Conservation (phyloP, 495 filamentous ascomycete species). For the Extremus antarcticus region DNA sequence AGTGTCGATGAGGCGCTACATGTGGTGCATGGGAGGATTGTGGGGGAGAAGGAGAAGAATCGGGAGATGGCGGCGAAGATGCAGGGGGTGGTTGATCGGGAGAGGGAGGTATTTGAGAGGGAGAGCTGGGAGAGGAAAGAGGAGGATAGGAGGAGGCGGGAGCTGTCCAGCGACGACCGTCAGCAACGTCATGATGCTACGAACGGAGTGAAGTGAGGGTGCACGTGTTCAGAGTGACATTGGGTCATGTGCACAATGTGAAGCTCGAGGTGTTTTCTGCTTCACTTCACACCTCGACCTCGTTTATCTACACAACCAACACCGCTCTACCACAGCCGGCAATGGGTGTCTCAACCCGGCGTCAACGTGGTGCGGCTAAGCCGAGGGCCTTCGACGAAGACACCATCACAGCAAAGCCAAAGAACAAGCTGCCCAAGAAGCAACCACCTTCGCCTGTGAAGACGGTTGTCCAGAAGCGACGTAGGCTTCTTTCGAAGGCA, state of each 20-base stretch:
- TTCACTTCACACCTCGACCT: no score
- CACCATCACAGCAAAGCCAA: neutral
- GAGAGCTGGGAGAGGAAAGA: constrained; percentile 27
- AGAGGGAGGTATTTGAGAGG: constrained; percentile 34
- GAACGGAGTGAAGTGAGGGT: neutral
- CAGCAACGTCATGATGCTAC: no score
- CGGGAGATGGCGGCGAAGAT: constrained; percentile 33
- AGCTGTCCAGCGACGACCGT: neutral
- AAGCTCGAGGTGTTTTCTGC: no score
- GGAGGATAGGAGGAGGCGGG: constrained; percentile 7
- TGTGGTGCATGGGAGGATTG: constrained; percentile 10
- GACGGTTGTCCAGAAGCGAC: neutral
- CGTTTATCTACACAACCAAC: neutral
- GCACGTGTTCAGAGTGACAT: neutral
- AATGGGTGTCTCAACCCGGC: neutral
- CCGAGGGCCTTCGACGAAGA: neutral
- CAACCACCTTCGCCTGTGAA: neutral
- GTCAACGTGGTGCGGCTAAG: neutral
- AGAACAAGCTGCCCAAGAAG: neutral
- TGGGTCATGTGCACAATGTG: no score
- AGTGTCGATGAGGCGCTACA: constrained; percentile 1
- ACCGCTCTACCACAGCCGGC: neutral
- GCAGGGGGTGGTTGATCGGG: constrained; percentile 37
- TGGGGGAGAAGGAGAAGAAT: constrained; percentile 23
- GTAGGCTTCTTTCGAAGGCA: neutral